Conservation (phyloP, 352 stramenopile species). For the Phytophthora ramorum region DNA sequence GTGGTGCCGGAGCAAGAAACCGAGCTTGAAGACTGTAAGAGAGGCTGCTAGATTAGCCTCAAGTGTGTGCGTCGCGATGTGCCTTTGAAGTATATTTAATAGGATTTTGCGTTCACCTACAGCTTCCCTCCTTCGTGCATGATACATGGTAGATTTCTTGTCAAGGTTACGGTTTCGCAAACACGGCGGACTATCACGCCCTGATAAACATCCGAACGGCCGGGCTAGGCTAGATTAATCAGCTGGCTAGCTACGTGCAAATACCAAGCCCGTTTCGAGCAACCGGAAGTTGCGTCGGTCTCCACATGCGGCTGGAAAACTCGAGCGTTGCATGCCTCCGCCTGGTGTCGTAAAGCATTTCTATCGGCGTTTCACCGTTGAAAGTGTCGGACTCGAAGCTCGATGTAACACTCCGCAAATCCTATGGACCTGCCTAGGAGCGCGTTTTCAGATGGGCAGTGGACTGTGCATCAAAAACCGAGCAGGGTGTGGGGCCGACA, state of each 20-base stretch:
- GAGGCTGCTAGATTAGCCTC: conserved; percentile 3
- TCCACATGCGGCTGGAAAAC: conserved; percentile 17
- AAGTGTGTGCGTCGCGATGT: conserved; percentile 12
- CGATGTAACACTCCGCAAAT: conserved; percentile 38
- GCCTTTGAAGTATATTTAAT: conserved; percentile 42
- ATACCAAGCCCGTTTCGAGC: conserved; percentile 4
- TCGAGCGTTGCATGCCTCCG: conserved; percentile 30
- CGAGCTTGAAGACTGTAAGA: conserved; percentile 4
- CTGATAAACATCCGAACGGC: background rate
- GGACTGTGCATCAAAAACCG: conserved; percentile 30
- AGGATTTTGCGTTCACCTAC: background rate
- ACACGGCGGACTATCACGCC: background rate
- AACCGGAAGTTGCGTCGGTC: conserved; percentile 4
- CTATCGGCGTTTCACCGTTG: conserved; percentile 11
- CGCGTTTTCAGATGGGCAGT: conserved; percentile 28
- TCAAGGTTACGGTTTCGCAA: background rate
- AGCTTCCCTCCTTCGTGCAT: background rate
- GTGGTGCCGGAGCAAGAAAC: background rate
- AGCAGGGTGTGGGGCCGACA: conserved; percentile 4
- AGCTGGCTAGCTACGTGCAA: background rate
- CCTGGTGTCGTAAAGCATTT: conserved; percentile 22
- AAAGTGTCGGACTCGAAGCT: conserved; percentile 12
- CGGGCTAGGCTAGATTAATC: background rate
- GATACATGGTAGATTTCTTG: background rate
- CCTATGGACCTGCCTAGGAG: conserved; percentile 10